These are phyloP conservation scores for Guadua angustifolia DNA, from an alignment of 176 grass and related monocot genomes.

Conservation along the genomic window DNA sequence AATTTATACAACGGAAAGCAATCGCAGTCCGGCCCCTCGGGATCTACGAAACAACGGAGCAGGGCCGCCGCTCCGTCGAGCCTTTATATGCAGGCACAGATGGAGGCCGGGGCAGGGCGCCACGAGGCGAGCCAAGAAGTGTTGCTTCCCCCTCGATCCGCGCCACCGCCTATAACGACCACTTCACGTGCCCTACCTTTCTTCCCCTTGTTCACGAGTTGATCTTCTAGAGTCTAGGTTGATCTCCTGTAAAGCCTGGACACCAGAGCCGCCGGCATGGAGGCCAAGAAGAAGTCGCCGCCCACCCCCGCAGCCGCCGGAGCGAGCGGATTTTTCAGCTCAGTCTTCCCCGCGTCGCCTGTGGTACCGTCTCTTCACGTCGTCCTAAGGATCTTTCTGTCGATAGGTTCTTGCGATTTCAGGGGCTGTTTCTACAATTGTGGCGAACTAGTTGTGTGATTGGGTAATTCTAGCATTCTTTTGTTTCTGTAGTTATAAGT, in stretches of 20 bases:
- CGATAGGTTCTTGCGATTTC: neutral
- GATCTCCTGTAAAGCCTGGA: neutral
- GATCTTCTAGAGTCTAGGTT: neutral
- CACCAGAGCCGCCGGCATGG: constrained; percentile 30
- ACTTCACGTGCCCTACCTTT: constrained; percentile 42
- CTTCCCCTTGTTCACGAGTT: neutral
- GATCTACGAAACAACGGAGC: neutral
- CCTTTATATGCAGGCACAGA: constrained; percentile 51
- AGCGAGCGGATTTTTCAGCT: constrained; percentile 50
- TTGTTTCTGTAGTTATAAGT: neutral
- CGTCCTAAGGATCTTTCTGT: neutral
- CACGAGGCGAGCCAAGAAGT: constrained; percentile 53
- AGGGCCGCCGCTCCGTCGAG: neutral
- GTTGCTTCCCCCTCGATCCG: neutral
- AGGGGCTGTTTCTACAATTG: neutral
- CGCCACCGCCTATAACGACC: constrained; percentile 41
- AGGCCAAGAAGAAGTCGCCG: constrained; percentile 49
- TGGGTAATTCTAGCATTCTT: neutral
- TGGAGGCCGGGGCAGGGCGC: constrained; percentile 48
- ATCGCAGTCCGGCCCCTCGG: neutral
- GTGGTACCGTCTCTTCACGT: constrained; percentile 35
- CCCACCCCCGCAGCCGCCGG: constrained; percentile 32
- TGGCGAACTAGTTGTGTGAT: neutral
- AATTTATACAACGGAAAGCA: too few species aligned
- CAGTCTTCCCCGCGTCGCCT: constrained; percentile 42